Conservation (phyloP, 2,329 filamentous ascomycete genomes). For the Bipolaris cookei region DNA sequence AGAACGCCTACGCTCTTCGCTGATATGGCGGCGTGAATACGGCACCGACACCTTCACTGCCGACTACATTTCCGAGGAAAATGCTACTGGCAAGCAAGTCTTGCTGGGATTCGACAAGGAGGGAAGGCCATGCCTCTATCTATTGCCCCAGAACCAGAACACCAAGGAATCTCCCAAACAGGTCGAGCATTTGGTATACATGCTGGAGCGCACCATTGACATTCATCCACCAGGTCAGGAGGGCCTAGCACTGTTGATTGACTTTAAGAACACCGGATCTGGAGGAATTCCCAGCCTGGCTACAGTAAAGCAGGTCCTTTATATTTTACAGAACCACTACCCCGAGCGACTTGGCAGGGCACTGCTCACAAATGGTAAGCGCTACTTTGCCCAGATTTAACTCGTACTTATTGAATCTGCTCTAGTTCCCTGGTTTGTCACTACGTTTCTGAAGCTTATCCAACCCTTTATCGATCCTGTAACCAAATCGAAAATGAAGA, state of each 20-base stretch:
- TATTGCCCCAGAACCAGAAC: conserved; percentile 90
- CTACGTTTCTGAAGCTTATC: conserved; percentile 94
- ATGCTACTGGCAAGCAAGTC: conserved; percentile 95
- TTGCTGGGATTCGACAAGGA: conserved; percentile 86
- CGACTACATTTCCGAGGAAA: conserved; percentile 90
- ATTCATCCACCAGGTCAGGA: conserved; percentile 88
- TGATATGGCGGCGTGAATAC: conserved; percentile 91
- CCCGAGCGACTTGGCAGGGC: conserved; percentile 89
- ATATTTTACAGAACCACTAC: conserved; percentile 94
- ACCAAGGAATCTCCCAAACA: conserved; percentile 85
- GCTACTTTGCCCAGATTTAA: background rate
- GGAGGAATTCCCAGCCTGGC: conserved; percentile 78
- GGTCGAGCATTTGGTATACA: conserved; percentile 92
- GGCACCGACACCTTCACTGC: conserved; percentile 75
- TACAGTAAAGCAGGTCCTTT: conserved; percentile 81
- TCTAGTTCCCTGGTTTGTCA: conserved; percentile 86
- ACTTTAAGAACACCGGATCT: conserved; percentile 82
- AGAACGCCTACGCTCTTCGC: conserved; percentile 78
- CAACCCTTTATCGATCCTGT: conserved; percentile 95
- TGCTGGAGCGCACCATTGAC: conserved; percentile 89
- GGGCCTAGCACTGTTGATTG: conserved; percentile 83
- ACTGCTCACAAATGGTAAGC: conserved; percentile 83
- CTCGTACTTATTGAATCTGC: conserved; percentile 5
- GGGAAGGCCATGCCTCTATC: conserved; percentile 86
- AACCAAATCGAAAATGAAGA: conserved; percentile 94